A percentile compares a stretch with the other conserved stretches of the same genome.
phyloP scores from a whole-genome alignment of 2,329 filamentous ascomycete species.

The Alternaria brassicicola region DNA sequence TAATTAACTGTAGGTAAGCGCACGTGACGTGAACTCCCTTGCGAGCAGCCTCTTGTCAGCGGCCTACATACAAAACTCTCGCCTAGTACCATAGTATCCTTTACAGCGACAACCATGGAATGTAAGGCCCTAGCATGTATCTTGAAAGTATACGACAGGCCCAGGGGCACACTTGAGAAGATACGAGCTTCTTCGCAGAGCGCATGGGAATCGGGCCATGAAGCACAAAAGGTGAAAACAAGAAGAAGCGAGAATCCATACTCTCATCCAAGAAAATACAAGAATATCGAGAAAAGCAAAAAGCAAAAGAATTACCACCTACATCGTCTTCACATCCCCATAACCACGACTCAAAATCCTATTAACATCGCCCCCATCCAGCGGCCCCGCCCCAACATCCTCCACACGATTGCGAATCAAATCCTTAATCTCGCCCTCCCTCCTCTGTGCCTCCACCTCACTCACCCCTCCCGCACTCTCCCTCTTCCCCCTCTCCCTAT shows the following conservation, averaged over 20 bases:
- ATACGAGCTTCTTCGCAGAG: too few species aligned
- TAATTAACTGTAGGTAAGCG: too few species aligned
- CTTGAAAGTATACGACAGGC: too few species aligned
- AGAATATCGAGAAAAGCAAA: not conserved
- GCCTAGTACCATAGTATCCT: too few species aligned
- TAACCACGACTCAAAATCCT: conserved; percentile 2
- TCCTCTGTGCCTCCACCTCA: conserved; percentile 18
- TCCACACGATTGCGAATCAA: conserved; percentile 20
- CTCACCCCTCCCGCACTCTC: conserved; percentile 27
- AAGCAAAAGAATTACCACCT: not conserved
- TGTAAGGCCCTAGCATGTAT: too few species aligned
- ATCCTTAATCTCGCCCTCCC: not conserved
- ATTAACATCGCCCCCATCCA: conserved; percentile 2
- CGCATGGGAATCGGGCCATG: too few species aligned
- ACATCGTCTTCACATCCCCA: not conserved
- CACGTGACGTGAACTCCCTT: too few species aligned
- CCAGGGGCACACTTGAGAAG: too few species aligned
- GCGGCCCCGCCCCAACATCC: conserved; percentile 9
- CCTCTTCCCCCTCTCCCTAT: conserved; percentile 26
- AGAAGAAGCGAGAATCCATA: not conserved
- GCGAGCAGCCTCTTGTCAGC: too few species aligned
- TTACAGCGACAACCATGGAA: too few species aligned
- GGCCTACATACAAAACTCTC: too few species aligned
- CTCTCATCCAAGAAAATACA: not conserved
- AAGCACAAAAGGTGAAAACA: not conserved